phyloP scores from a whole-genome alignment of 2,329 filamentous ascomycete genomes.

The Macrophomina tecta region DNA sequence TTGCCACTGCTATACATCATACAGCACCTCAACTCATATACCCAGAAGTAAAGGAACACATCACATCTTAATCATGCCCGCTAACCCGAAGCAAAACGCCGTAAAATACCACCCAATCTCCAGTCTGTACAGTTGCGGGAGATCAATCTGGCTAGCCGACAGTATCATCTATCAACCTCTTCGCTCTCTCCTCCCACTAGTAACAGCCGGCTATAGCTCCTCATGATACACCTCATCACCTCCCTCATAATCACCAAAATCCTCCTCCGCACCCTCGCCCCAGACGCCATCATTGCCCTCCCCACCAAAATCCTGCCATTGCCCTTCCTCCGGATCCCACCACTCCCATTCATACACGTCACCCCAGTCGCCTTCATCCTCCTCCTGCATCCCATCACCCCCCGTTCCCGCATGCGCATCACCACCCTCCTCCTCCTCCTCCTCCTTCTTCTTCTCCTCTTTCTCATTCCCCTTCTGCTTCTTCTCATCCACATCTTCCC shows the following conservation, averaged over 20 bases:
- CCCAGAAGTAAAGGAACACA: too few relatives aligned
- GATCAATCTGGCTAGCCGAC: too few relatives aligned
- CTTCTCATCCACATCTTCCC: slow-evolving; percentile 50
- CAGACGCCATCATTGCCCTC: background rate
- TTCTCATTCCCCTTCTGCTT: slow-evolving; percentile 32
- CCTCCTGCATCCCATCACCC: slow-evolving; percentile 5
- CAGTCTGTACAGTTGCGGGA: too few relatives aligned
- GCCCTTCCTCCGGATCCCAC: background rate
- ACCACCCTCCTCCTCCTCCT: slow-evolving; percentile 55
- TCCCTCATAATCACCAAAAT: background rate
- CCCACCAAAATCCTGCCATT: background rate
- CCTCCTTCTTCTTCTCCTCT: slow-evolving; percentile 31
- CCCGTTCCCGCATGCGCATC: slow-evolving; percentile 23
- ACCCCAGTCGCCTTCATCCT: background rate
- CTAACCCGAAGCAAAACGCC: too few relatives aligned
- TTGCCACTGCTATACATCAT: too few relatives aligned
- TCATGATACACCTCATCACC: slow-evolving; percentile 3
- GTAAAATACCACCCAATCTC: too few relatives aligned
- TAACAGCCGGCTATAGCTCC: background rate
- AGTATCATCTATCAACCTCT: too few relatives aligned
- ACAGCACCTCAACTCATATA: too few relatives aligned
- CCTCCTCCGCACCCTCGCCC: background rate
- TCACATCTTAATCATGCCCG: too few relatives aligned
- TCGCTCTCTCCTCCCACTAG: too few relatives aligned
- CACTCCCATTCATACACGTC: background rate